Percentiles rank a stretch among this genome's conserved stretches.
Evolutionary conservation across 345 rosid genomes (phyloP).

Genomic region (Citrus inodora): DNA sequence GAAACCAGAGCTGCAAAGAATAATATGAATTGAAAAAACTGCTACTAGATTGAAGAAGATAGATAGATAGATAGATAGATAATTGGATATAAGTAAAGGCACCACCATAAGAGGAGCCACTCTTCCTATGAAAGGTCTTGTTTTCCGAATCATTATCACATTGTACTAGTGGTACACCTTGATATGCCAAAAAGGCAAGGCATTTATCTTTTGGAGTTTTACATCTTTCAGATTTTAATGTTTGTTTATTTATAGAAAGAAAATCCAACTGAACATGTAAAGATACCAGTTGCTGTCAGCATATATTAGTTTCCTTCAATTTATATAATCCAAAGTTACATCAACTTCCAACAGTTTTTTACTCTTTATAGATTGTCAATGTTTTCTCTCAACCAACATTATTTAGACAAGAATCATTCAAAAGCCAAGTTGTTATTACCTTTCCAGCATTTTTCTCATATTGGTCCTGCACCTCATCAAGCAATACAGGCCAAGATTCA

Average conservation of each 20-base stretch:
- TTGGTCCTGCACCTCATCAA: conserved; percentile 80
- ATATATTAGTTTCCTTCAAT: not conserved
- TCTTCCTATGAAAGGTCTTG: not conserved
- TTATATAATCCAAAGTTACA: not conserved
- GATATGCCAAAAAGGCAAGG: not conserved
- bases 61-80: not conserved
- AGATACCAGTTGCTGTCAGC: not conserved
- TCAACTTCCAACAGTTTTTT: not conserved
- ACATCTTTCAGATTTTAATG: not conserved
- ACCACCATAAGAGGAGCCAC: not conserved
- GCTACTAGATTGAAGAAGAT: not conserved
- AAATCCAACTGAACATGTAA: not conserved
- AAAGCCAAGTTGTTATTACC: conserved; percentile 38
- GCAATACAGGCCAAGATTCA: conserved; percentile 79
- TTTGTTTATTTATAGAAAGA: not conserved
- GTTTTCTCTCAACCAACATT: not conserved
- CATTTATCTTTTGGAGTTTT: not conserved
- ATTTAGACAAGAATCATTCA: not conserved
- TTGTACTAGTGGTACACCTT: not conserved
- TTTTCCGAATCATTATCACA: not conserved
- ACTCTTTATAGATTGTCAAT: not conserved
- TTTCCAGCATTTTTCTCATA: conserved; percentile 75
- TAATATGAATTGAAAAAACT: not conserved
- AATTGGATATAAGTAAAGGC: not conserved
- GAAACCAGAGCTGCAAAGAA: conserved; percentile 93